Percentiles rank a stretch among this genome's conserved stretches.
phyloP scores from a whole-genome alignment of 1,139 yeast species.

The Taphrina sp. region DNA sequence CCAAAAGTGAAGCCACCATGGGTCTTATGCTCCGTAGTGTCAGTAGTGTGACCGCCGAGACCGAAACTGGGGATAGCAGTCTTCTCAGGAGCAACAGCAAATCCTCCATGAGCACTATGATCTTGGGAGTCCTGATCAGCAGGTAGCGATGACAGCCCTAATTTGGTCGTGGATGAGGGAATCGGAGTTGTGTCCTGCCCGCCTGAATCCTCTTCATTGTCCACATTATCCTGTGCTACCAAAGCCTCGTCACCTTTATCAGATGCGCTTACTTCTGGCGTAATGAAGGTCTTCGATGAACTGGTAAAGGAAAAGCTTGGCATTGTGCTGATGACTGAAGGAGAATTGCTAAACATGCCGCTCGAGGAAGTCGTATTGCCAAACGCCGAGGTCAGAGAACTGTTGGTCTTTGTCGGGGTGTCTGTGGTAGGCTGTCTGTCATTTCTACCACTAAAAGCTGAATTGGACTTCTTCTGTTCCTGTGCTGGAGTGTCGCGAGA shows the following conservation, averaged over 20 bases:
- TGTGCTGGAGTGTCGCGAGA: conserved; percentile 5
- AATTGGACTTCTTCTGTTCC: background rate
- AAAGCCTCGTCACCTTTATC: too few relatives aligned
- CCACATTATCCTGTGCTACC: background rate
- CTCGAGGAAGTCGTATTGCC: background rate
- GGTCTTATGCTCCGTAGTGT: background rate
- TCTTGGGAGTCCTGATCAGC: background rate
- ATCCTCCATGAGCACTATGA: conserved; percentile 1
- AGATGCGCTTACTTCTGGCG: conserved; percentile 5
- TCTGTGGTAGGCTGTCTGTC: background rate
- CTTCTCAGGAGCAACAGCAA: background rate
- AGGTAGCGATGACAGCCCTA: background rate
- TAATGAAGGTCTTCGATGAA: background rate
- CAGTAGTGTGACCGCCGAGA: background rate
- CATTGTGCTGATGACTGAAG: background rate
- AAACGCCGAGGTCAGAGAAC: conserved; percentile 1
- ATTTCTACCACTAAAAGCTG: background rate
- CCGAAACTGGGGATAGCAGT: background rate
- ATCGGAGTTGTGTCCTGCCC: too few relatives aligned
- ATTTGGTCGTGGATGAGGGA: background rate
- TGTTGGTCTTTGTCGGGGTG: background rate
- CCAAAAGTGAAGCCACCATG: conserved; percentile 14
- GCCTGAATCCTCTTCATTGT: background rate
- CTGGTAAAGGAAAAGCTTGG: conserved; percentile 11
- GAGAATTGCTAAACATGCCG: background rate